A percentile compares a stretch with the other conserved stretches of the same genome.
phyloP scores from a whole-genome alignment of 345 rosid genomes.

The Pistacia integerrima region DNA sequence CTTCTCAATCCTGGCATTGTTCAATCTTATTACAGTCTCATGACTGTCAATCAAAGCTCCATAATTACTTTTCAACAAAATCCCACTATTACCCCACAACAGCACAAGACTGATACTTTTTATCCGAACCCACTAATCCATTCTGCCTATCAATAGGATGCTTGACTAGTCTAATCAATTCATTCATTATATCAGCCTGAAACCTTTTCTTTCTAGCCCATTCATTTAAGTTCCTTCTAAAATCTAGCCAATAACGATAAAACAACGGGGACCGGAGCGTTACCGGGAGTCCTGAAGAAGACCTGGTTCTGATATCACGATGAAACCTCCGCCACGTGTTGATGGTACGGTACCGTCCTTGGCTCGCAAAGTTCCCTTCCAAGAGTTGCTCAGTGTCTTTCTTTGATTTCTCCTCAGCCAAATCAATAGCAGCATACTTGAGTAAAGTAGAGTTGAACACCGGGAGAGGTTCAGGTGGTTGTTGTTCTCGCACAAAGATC shows the following conservation, averaged over 20 bases:
- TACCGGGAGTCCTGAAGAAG: constrained; percentile 35
- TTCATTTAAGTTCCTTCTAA: constrained; percentile 55
- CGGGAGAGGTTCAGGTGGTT: constrained; percentile 13
- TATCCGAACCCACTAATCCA: constrained; percentile 36
- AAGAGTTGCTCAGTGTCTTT: constrained; percentile 64
- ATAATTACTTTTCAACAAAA: constrained; percentile 51
- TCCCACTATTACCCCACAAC: constrained; percentile 95
- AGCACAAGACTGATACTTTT: constrained; percentile 72
- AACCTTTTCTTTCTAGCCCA: constrained; percentile 64
- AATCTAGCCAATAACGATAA: constrained; percentile 71
- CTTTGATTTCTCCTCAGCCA: constrained; percentile 56
- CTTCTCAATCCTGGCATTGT: constrained; percentile 68
- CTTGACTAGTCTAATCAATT: constrained; percentile 62
- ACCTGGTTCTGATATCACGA: constrained; percentile 33
- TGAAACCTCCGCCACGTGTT: constrained; percentile 49
- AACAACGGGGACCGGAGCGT: constrained; percentile 58
- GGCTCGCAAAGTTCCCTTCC: constrained; percentile 56
- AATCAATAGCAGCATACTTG: constrained; percentile 61
- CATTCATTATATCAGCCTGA: constrained; percentile 61
- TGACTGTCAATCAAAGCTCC: constrained; percentile 80
- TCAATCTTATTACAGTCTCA: constrained; percentile 79
- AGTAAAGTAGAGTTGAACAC: constrained; percentile 70
- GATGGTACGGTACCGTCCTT: constrained; percentile 45
- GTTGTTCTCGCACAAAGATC: constrained; percentile 14
- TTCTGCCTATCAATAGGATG: constrained; percentile 52